Conservation (phyloP, 768 basidiomycete genomes). For the Boletus rubropictus region DNA sequence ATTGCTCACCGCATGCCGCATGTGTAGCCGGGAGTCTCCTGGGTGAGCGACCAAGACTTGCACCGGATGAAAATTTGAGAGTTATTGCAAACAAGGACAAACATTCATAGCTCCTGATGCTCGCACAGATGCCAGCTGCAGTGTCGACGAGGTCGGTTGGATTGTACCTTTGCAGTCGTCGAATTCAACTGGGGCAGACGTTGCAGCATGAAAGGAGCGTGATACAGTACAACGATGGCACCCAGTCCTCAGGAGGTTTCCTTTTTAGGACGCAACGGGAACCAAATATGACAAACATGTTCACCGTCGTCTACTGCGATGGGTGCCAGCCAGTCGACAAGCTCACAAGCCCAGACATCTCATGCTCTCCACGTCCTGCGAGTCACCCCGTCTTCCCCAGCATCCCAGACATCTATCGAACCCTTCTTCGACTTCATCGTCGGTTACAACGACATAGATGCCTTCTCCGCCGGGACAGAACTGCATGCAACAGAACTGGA, state of each 20-base stretch:
- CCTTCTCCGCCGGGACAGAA: slow-evolving; percentile 39
- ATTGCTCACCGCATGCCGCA: slow-evolving; percentile 56
- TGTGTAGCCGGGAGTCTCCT: slow-evolving; percentile 24
- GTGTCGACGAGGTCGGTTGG: too few species aligned
- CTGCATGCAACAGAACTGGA: slow-evolving; percentile 71
- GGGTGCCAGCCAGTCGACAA: slow-evolving; percentile 72
- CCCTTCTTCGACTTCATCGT: slow-evolving; percentile 97
- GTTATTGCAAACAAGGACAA: slow-evolving; percentile 23
- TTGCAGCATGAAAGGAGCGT: too few species aligned
- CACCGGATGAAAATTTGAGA: slow-evolving; percentile 25
- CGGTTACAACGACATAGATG: slow-evolving; percentile 72
- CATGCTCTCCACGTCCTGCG: slow-evolving; percentile 82
- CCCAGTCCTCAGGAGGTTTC: slow-evolving; percentile 2
- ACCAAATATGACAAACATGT: not conserved
- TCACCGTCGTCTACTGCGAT: slow-evolving; percentile 31
- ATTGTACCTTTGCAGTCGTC: too few species aligned
- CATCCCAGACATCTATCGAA: slow-evolving; percentile 76
- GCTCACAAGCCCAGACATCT: slow-evolving; percentile 28
- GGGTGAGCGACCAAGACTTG: slow-evolving; percentile 20
- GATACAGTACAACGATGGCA: too few species aligned
- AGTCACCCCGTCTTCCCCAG: slow-evolving; percentile 85
- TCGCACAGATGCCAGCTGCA: too few species aligned
- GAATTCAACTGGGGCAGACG: too few species aligned
- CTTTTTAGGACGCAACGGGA: slow-evolving; percentile 5
- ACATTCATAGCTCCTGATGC: too few species aligned